Percentiles rank a stretch among this genome's conserved stretches.
Evolutionary conservation across 345 rosid species (phyloP).

Genomic region (Lagerstroemia speciosa): DNA sequence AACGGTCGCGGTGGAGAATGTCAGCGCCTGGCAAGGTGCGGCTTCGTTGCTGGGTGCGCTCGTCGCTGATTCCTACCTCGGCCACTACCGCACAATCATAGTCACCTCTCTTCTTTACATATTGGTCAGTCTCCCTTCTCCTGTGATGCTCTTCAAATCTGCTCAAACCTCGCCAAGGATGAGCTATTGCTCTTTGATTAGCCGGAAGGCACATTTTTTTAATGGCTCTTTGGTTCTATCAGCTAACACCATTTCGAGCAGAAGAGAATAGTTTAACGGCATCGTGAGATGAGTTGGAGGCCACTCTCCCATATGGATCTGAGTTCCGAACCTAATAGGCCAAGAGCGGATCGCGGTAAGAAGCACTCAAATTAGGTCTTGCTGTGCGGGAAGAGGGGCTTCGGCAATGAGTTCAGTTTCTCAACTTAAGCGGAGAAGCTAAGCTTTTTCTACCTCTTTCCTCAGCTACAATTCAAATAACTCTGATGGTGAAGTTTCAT

Average conservation of each 20-base stretch:
- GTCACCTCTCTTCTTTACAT: conserved; percentile 34
- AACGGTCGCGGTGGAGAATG: conserved; percentile 18
- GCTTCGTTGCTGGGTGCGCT: conserved; percentile 37
- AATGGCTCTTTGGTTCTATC: not conserved
- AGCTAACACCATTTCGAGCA: no score
- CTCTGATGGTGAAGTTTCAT: not conserved
- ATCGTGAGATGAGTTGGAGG: no score
- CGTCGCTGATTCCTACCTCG: conserved; percentile 34
- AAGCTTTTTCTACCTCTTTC: no score
- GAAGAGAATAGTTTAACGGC: no score
- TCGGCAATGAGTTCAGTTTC: no score
- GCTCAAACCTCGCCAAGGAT: not conserved
- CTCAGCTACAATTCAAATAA: not conserved
- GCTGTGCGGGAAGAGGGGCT: no score
- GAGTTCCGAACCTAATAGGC: no score
- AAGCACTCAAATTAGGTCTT: no score
- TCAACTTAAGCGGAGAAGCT: no score
- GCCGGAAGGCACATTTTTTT: not conserved
- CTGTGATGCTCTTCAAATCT: not conserved
- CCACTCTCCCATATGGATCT: no score
- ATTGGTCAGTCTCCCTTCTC: conserved; percentile 11
- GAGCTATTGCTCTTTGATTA: not conserved
- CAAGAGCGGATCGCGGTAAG: no score
- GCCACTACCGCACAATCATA: conserved; percentile 37
- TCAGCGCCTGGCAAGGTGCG: conserved; percentile 22